These are phyloP conservation scores for Leishmania major DNA, from an alignment of 208 protist species.

Conservation along the genomic window DNA sequence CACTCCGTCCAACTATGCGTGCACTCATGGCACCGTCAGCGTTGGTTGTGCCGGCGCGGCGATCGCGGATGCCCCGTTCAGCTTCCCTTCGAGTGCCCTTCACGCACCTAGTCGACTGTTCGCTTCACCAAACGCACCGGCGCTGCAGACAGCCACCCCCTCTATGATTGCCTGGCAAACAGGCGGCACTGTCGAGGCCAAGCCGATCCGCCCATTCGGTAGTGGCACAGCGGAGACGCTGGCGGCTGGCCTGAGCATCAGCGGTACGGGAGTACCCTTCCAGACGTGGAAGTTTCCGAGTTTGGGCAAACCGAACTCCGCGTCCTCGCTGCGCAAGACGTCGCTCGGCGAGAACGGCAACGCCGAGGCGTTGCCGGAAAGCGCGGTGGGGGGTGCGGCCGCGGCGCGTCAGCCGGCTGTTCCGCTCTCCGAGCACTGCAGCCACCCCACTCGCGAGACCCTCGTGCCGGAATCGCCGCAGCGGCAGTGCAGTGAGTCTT, in stretches of 20 bases:
- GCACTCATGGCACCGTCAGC: not conserved
- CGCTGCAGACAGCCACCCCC: not conserved
- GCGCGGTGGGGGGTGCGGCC: not conserved
- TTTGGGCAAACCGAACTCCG: conserved; percentile 25
- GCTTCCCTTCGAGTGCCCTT: not conserved
- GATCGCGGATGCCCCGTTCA: not conserved
- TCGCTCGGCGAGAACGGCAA: conserved; percentile 5
- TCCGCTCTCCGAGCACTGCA: not conserved
- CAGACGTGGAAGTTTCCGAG: conserved; percentile 49
- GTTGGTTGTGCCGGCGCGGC: not conserved
- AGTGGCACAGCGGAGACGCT: not conserved
- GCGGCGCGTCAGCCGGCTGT: not conserved
- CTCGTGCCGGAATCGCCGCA: not conserved
- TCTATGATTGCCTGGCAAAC: not conserved
- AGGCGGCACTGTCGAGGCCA: not conserved
- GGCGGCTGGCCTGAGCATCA: conserved; percentile 1
- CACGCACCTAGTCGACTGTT: not conserved
- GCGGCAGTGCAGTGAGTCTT: not conserved
- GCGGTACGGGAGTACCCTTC: conserved; percentile 19
- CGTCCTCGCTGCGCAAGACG: not conserved
- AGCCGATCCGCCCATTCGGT: not conserved
- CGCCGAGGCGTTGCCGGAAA: not conserved
- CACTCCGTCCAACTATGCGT: not conserved
- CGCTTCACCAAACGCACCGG: not conserved
- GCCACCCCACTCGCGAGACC: not conserved